Evolutionary conservation across 169 alveolate species (phyloP), one percentile per base, ranked within the genome.

Genomic region (Cryptosporidium parvum): DNA sequence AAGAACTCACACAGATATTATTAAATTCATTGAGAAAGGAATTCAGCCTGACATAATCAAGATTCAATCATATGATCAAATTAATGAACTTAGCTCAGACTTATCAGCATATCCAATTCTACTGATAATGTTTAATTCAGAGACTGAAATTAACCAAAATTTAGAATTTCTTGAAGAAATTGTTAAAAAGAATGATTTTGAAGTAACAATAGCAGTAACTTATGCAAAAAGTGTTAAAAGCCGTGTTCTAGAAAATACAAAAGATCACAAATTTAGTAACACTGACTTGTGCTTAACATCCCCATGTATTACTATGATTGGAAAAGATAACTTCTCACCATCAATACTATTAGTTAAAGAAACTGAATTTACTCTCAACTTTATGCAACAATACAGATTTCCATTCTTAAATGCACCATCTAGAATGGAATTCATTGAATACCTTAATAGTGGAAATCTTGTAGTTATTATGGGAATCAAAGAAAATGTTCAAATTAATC

Each of bases 361-460:
- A 21, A 16, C 21, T 5, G 89, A 80, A 9, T 80, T 37, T 59
- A 26, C 42, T n/a, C 8, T 80, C 23, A 42, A 31, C 53, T 80
- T 33, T 18, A 80, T 80, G 1, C 73, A 80, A 42, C 89, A 80
- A 65, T 80, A 59, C 33, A 80, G 75, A 23, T 80, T 80, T 52
- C 89, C 89, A 42, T 42, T 59, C 44, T 16, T 80, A 7, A 35
- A 18, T 8, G 35, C 70, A 2, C 89, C 89, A 39, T 65, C 80
- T 21, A 59, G 42, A 67, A 29, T 42, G 42, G 89, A 80, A 12
- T 80, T 80, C 23, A 80, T 80, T 21, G 89, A 80, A 1, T 80
- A 59, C 29, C 68, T 80, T 14, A 59, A 80, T 48, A 80, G 89
- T n/a, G 89, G 89, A 7, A 80, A 80, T 62, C 62, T 80, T 14